Base-by-base conservation (phyloP, 129 eudicot genomes). In the Ambrosia artemisiifolia region DNA sequence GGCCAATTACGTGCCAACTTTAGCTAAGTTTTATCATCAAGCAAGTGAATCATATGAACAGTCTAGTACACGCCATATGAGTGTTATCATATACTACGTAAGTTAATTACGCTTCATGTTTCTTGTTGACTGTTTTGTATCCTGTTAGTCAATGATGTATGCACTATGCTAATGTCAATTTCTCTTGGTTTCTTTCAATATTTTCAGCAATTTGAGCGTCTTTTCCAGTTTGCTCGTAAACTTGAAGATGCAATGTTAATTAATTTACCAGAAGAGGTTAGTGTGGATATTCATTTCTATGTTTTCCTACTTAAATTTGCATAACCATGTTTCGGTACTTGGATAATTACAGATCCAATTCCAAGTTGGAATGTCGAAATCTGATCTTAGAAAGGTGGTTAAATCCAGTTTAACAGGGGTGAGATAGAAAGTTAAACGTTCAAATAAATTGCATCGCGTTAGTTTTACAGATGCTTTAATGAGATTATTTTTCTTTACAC, bases 11-110 rank as follows among this genome's bases (percentile, higher is more conserved):
- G 96, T 92, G 36, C 91, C 93, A 18, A 88, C 91, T 36, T 70
- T 92, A 78, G 97, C 97, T 24, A 92, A 92, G 62, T 92, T 92
- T 70, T 92, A 92, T 83, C 97, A 92, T 85, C 93, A 92, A 82
- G 97, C 97, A 81, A 92, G 97, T 77, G 97, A 92, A 81, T 67
- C 85, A 32, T 92, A 92, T 81, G 97, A 92, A 76, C 91, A 82
- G 78, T 83, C 97, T 78, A 86, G 96, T 70, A 72, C 83, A 18
- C 96, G 96, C 55, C 89, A 82, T 81, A 92, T 92, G 72, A 92
- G 82, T 61, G 71, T 84, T 53, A 82, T 88, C 75, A 92, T 92
- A 81, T 88, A 86, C 70, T 81, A 76, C 55, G 97, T 92, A 77
- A 86, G 94, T 54, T 36, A 28, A 14, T 28, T 33, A 55, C 54